Evolutionary conservation across 176 grass and related monocot genomes (phyloP).

Genomic region (Paspalum vaginatum): DNA sequence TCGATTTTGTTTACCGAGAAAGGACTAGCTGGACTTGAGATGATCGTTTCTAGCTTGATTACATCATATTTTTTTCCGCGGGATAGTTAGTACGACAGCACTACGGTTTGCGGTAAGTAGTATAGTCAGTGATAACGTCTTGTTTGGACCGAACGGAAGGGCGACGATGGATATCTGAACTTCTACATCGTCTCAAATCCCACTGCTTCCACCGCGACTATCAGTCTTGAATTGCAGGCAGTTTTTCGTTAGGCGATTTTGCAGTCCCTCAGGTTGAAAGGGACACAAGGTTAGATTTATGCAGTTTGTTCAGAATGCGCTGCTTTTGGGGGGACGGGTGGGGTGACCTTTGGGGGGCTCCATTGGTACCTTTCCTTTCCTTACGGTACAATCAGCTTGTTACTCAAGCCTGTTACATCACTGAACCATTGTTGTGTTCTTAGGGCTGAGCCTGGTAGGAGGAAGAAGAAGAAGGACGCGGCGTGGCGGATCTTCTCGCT

Average conservation of each 20-base stretch:
- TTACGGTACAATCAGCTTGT: background rate
- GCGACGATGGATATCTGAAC: background rate
- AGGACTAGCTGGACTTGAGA: background rate
- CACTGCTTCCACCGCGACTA: background rate
- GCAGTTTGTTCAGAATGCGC: background rate
- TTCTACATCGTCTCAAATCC: background rate
- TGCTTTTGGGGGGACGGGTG: background rate
- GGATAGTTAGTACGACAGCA: background rate
- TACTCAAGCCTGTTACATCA: background rate
- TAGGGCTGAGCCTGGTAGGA: conserved; percentile 62
- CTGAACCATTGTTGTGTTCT: background rate
- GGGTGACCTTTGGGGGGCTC: background rate
- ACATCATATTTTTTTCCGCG: background rate
- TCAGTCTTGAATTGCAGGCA: background rate
- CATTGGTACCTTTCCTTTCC: background rate
- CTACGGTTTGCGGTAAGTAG: background rate
- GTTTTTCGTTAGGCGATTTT: background rate
- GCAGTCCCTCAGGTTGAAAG: conserved; percentile 1
- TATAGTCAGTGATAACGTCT: background rate
- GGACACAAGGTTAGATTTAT: background rate
- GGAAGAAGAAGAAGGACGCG: conserved; percentile 68
- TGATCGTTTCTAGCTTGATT: background rate
- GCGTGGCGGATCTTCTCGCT: conserved; percentile 78
- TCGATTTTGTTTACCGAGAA: conserved; percentile 1
- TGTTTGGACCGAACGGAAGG: background rate